Conservation (phyloP, 495 filamentous ascomycete genomes). For the Glarea lozoyensis region DNA sequence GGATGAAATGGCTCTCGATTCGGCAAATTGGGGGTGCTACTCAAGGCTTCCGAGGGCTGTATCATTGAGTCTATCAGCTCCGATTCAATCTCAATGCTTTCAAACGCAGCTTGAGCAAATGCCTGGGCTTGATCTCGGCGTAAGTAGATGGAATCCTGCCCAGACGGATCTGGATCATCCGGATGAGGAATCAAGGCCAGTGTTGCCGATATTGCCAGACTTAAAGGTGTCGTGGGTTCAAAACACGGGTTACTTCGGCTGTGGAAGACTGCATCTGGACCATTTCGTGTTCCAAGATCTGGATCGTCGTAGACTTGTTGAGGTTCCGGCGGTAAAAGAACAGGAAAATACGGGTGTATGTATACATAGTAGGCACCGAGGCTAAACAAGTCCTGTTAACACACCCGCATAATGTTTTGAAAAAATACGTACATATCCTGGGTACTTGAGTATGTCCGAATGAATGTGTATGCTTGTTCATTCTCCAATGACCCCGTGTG, state of each 20-base stretch:
- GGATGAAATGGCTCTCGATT: constrained; percentile 41
- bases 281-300: no score
- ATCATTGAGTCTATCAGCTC: constrained; percentile 42
- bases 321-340: constrained; percentile 42
- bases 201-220: constrained; percentile 44
- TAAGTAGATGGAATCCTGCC: constrained; percentile 32
- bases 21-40: constrained; percentile 8
- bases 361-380: constrained; percentile 53
- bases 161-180: constrained; percentile 35
- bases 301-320: background rate
- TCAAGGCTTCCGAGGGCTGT: constrained; percentile 1
- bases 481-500: constrained; percentile 16
- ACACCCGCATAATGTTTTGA: no score
- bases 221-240: constrained; percentile 42
- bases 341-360: constrained; percentile 49
- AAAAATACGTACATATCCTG: constrained; percentile 19
- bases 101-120: constrained; percentile 42
- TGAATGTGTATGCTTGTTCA: constrained; percentile 23
- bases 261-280: background rate
- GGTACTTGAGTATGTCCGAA: constrained; percentile 13
- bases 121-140: constrained; percentile 44
- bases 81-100: constrained; percentile 43
- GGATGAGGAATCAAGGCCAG: constrained; percentile 44
- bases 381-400: constrained; percentile 24
- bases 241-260: constrained; percentile 31